Percentiles rank a stretch among this genome's conserved stretches.
These are phyloP conservation scores for Penicillium hordei DNA, from an alignment of 2,329 filamentous ascomycete genomes.

Conservation along the genomic window DNA sequence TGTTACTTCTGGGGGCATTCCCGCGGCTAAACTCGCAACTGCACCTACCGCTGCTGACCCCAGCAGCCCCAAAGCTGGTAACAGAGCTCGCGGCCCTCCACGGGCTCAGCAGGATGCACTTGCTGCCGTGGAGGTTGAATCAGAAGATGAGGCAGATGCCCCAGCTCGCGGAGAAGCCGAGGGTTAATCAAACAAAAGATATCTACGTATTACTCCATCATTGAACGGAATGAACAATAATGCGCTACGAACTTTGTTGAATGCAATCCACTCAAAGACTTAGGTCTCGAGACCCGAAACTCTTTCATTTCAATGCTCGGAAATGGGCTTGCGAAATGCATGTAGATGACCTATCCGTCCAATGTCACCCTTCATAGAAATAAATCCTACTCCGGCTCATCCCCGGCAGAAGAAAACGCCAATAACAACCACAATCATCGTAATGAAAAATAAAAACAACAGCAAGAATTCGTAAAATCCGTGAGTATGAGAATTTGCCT, in stretches of 20 bases:
- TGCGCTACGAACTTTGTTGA: not conserved
- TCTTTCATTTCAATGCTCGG: not conserved
- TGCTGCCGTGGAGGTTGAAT: constrained; percentile 34
- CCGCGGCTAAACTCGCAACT: constrained; percentile 52
- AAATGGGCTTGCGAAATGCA: constrained; percentile 3
- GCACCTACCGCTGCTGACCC: constrained; percentile 10
- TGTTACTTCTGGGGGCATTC: constrained; percentile 67
- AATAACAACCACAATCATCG: not conserved
- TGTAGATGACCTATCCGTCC: constrained; percentile 3
- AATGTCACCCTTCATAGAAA: not conserved
- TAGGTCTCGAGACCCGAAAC: not conserved
- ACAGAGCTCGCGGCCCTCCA: constrained; percentile 21
- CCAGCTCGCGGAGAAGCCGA: constrained; percentile 26
- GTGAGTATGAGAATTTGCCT: not conserved
- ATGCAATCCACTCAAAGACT: not conserved
- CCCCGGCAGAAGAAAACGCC: not conserved
- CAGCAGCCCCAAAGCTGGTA: constrained; percentile 5
- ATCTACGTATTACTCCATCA: not conserved
- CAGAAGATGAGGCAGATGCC: constrained; percentile 29
- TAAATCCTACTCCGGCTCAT: constrained; percentile 1
- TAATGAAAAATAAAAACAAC: not conserved
- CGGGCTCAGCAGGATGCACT: constrained; percentile 29
- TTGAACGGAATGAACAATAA: not conserved
- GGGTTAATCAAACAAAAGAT: not conserved
- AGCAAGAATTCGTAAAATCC: constrained; percentile 10